A percentile compares a stretch with the other conserved stretches of the same genome.
These are phyloP conservation scores for Chlorella sp. DNA, from an alignment of 139 green algal species.

Conservation along the genomic window DNA sequence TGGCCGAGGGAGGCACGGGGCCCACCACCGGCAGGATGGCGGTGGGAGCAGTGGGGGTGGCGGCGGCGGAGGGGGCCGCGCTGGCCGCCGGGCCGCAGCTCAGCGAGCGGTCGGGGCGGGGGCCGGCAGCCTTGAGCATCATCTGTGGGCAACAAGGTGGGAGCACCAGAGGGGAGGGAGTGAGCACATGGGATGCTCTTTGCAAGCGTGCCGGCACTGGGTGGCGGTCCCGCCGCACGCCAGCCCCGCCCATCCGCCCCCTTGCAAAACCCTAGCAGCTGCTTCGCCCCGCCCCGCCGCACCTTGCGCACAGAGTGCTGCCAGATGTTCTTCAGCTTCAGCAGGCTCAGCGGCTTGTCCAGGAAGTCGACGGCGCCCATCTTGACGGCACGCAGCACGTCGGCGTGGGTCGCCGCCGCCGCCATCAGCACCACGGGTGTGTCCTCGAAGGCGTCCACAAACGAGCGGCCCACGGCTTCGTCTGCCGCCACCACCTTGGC, in stretches of 20 bases:
- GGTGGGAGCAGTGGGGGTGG: neutral
- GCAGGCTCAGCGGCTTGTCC: conserved; percentile 73
- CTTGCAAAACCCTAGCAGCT: neutral
- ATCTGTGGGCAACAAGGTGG: neutral
- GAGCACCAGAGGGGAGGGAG: neutral
- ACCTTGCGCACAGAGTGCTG: conserved; percentile 87
- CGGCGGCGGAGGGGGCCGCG: neutral
- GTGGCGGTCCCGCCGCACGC: neutral
- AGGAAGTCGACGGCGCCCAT: conserved; percentile 85
- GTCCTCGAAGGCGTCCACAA: conserved; percentile 40
- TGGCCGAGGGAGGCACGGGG: neutral
- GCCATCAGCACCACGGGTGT: conserved; percentile 71
- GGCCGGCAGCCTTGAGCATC: conserved; percentile 17
- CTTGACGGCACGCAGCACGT: conserved; percentile 77
- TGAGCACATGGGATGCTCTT: no score
- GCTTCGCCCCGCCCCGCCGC: neutral
- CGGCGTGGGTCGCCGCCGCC: conserved; percentile 37
- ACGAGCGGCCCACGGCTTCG: conserved; percentile 29
- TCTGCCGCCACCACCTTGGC: neutral
- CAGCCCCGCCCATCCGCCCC: neutral
- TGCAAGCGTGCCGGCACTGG: neutral
- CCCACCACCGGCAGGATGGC: neutral
- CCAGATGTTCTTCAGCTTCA: conserved; percentile 90
- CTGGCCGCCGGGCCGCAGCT: neutral
- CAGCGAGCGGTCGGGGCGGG: neutral